Percentiles rank a stretch among this genome's conserved stretches.
Conservation (phyloP, 805 yeast species). For the Pichia deserticola region DNA sequence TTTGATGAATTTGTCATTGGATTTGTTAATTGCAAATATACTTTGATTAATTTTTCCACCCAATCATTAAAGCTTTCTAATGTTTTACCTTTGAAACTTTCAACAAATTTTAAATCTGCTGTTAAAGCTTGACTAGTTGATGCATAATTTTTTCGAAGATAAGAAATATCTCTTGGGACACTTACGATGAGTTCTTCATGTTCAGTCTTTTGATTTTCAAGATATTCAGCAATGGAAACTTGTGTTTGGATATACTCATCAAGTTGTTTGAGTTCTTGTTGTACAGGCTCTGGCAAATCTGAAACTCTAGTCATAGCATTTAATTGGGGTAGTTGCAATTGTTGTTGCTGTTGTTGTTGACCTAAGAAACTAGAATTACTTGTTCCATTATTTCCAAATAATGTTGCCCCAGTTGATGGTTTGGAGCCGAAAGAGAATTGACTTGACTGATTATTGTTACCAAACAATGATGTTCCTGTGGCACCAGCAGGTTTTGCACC, state of each 20-base stretch:
- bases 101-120: slow-evolving; percentile 40
- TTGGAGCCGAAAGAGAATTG: slow-evolving; percentile 21
- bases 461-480: slow-evolving; percentile 11
- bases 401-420: slow-evolving; percentile 18
- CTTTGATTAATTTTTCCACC: slow-evolving; percentile 32
- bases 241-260: slow-evolving; percentile 70
- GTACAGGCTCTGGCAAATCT: slow-evolving; percentile 65
- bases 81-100: slow-evolving; percentile 34
- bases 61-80: slow-evolving; percentile 31
- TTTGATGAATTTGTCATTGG: slow-evolving; percentile 23
- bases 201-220: slow-evolving; percentile 52
- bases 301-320: slow-evolving; percentile 71
- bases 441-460: slow-evolving; percentile 10
- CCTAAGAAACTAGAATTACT: slow-evolving; percentile 2
- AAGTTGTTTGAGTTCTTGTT: slow-evolving; percentile 59
- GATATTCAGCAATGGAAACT: slow-evolving; percentile 60
- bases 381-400: slow-evolving; percentile 1
- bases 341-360: slow-evolving; percentile 28
- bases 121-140: slow-evolving; percentile 58
- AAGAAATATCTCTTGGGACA: slow-evolving; percentile 66
- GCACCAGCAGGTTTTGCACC: slow-evolving; percentile 10
- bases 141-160: slow-evolving; percentile 50
- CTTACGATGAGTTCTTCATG: slow-evolving; percentile 61
- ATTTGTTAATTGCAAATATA: slow-evolving; percentile 30
- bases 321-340: slow-evolving; percentile 40